Evolutionary conservation across 192 early-diverging fungal species (phyloP).

Genomic region (Podila horticola): DNA sequence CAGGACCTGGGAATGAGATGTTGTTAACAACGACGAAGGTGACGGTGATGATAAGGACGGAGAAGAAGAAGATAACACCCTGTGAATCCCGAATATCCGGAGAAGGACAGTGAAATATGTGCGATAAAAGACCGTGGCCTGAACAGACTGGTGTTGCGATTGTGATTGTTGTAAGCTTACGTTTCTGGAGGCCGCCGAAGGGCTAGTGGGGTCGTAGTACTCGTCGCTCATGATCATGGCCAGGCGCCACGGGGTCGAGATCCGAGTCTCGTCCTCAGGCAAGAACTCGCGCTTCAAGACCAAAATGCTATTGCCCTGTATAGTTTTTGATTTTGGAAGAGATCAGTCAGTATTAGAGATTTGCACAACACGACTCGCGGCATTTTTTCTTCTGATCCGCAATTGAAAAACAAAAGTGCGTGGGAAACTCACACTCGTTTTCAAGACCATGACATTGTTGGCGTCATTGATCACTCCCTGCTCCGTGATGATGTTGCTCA

Average conservation of each 20-base stretch:
- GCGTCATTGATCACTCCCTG: slow-evolving; percentile 24
- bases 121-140: background rate
- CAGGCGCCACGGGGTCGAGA: slow-evolving; percentile 7
- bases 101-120: no score
- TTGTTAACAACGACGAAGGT: background rate
- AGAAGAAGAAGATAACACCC: background rate
- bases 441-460: slow-evolving; percentile 25
- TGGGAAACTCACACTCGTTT: slow-evolving; percentile 21
- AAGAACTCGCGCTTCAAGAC: slow-evolving; percentile 11
- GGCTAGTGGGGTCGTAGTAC: background rate
- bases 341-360: background rate
- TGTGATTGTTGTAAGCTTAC: background rate
- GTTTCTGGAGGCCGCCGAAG: background rate
- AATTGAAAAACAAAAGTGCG: background rate
- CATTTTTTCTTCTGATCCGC: background rate
- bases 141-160: background rate
- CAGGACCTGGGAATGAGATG: background rate
- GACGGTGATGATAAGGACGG: background rate
- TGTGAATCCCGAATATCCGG: no score
- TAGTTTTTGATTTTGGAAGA: background rate
- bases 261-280: background rate
- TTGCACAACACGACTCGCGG: no score
- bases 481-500: slow-evolving; percentile 22
- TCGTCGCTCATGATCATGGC: slow-evolving; percentile 34
- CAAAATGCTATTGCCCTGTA: slow-evolving; percentile 21